Percentiles rank a stretch among this genome's conserved stretches.
phyloP scores from a whole-genome alignment of 306 rosid species.

The Trifolium subterraneum region DNA sequence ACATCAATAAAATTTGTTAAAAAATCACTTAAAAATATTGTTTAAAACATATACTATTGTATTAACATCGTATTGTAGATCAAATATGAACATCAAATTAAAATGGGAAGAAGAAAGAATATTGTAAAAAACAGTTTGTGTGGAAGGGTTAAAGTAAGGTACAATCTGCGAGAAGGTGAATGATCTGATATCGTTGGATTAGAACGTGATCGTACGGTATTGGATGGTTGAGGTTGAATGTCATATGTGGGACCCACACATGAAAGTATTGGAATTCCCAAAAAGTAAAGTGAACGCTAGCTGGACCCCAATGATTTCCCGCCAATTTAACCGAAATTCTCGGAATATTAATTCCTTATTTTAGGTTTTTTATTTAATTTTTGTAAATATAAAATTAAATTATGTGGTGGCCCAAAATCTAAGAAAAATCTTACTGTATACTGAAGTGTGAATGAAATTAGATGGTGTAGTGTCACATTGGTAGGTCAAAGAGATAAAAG shows the following conservation, averaged over 20 bases:
- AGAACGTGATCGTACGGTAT: conserved; percentile 48
- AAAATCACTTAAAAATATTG: too few species aligned
- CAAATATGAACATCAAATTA: too few species aligned
- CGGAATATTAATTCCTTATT: conserved; percentile 35
- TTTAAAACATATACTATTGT: too few species aligned
- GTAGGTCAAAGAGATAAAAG: conserved; percentile 34
- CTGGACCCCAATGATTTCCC: conserved; percentile 53
- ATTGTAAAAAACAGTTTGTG: conserved; percentile 30
- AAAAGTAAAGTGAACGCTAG: conserved; percentile 43
- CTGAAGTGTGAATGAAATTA: background rate
- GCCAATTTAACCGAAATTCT: conserved; percentile 72
- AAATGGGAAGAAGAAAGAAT: conserved; percentile 28
- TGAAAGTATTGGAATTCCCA: conserved; percentile 33
- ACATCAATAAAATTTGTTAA: too few species aligned
- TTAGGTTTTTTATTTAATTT: background rate
- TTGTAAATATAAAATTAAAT: background rate
- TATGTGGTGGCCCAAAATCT: conserved; percentile 38
- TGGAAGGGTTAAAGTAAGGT: conserved; percentile 27
- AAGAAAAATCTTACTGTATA: background rate
- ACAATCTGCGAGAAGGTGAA: conserved; percentile 62
- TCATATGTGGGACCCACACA: conserved; percentile 39
- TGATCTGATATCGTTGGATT: conserved; percentile 49
- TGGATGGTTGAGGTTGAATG: conserved; percentile 10
- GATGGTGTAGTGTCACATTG: background rate
- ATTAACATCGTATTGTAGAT: too few species aligned